A percentile compares a stretch with the other conserved stretches of the same genome.
Conservation (phyloP, 129 eudicot genomes). For the Flaveria bidentis region DNA sequence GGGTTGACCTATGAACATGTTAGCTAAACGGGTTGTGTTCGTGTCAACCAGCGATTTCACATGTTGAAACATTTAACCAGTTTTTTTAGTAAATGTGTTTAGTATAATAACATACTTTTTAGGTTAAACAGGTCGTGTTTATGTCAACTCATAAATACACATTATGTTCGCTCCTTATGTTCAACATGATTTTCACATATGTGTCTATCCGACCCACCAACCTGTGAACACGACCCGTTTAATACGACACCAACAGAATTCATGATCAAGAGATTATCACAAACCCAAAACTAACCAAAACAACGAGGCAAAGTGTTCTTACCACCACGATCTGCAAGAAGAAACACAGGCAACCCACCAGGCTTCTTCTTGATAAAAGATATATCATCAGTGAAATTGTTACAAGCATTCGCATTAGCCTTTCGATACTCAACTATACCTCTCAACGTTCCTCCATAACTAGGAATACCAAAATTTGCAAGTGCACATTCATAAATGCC, state of each 20-base stretch:
- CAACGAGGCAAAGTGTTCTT: conserved; percentile 10
- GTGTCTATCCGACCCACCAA: too few relatives aligned
- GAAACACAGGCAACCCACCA: conserved; percentile 66
- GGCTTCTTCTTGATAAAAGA: conserved; percentile 52
- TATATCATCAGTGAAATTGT: conserved; percentile 43
- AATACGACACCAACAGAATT: neutral
- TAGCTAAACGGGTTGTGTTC: too few relatives aligned
- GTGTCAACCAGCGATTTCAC: too few relatives aligned
- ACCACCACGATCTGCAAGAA: conserved; percentile 92
- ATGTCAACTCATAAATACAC: too few relatives aligned
- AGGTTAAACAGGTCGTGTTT: too few relatives aligned
- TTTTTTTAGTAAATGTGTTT: too few relatives aligned
- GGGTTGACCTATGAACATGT: too few relatives aligned
- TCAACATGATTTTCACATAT: too few relatives aligned
- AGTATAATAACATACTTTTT: too few relatives aligned
- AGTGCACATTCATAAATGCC: conserved; percentile 68
- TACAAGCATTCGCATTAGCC: conserved; percentile 56
- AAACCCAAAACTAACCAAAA: neutral
- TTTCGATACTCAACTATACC: conserved; percentile 61
- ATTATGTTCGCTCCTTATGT: too few relatives aligned
- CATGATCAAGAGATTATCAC: neutral
- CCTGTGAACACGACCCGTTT: too few relatives aligned
- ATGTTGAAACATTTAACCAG: too few relatives aligned
- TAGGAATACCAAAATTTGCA: conserved; percentile 80
- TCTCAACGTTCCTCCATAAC: conserved; percentile 71